Evolutionary conservation across 1,284 basidiomycete species (phyloP), one percentile per base, ranked within the genome.

Genomic region (Cryptococcus depauperatus): DNA sequence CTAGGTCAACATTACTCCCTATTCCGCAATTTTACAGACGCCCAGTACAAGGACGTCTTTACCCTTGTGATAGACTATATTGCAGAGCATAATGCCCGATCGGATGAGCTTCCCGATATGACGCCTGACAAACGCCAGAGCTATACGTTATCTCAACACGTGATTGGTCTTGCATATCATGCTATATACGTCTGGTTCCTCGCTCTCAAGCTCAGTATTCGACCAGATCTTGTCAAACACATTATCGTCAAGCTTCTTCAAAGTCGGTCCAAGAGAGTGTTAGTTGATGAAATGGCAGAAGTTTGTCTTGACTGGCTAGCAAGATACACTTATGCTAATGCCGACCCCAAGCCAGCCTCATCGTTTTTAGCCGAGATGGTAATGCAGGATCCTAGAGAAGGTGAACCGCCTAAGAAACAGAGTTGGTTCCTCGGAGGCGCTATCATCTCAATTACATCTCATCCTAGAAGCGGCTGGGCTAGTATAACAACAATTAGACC

Each of bases 261-360:
- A 35, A 91, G 90, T 10, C 92, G 93, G 68, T 85, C 88, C 51
- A 82, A 80, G 19, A 79, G 80, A 41, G 72, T 74, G 4, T 75
- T 79, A 33, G 75, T 95, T 2, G 91, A 97, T 62, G 89, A 89
- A 56, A 83, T 86, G 37, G 90, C 90, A 0, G 89, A 97, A 67
- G 92, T 97, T 19, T 95, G 90, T 66, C 93, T 98, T 62, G 95
- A 99, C 69, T 98, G 93, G 86, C 77, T 99, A 6, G 86, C 90
- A 16, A 79, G 95, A 14, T 96, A 95, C 66, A 85, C 93, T 0
- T 96, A 93, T 62, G 88, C 85, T 19, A 92, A 86, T 57, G 90
- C 90, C 11, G 90, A 96, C 61, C 88, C 93, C 0, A 81, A 87
- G 41, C 90, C 92, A 1, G 81, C 86, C 1, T 78, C 77, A 33